Percentiles rank a stretch among this genome's conserved stretches.
These are phyloP conservation scores for Spiromastix sp. DNA, from an alignment of 2,329 filamentous ascomycete species.

Conservation along the genomic window DNA sequence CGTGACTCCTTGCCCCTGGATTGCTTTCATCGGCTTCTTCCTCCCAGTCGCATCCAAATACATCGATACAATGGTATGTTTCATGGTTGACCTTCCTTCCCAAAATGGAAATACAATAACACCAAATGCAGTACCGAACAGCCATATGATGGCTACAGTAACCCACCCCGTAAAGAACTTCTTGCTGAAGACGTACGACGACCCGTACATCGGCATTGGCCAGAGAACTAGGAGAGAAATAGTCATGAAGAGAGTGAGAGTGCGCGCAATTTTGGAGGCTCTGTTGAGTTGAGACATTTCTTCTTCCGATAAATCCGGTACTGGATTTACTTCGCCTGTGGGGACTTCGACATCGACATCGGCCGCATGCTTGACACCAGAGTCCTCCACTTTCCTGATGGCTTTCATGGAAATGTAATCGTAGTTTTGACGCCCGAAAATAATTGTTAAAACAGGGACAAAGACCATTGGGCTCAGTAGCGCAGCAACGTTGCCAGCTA, in stretches of 20 bases:
- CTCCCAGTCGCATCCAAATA: slow-evolving; percentile 46
- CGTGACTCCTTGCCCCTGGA: not conserved
- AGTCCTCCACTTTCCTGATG: slow-evolving; percentile 71
- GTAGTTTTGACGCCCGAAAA: slow-evolving; percentile 64
- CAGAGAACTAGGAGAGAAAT: slow-evolving; percentile 68
- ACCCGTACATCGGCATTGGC: slow-evolving; percentile 88
- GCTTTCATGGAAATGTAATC: slow-evolving; percentile 75
- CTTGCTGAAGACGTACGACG: slow-evolving; percentile 70
- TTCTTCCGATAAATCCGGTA: slow-evolving; percentile 28
- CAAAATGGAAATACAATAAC: slow-evolving; percentile 75
- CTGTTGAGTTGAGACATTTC: slow-evolving; percentile 43
- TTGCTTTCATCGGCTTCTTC: slow-evolving; percentile 13
- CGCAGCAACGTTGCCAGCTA: slow-evolving; percentile 76
- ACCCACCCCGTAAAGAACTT: slow-evolving; percentile 78
- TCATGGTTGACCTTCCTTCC: slow-evolving; percentile 62
- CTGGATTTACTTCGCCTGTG: slow-evolving; percentile 38
- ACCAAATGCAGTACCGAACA: slow-evolving; percentile 60
- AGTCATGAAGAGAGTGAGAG: slow-evolving; percentile 53
- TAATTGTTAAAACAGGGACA: slow-evolving; percentile 63
- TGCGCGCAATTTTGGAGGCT: slow-evolving; percentile 45
- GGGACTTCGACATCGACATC: slow-evolving; percentile 56
- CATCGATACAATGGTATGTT: slow-evolving; percentile 51
- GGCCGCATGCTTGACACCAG: slow-evolving; percentile 54
- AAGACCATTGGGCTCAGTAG: slow-evolving; percentile 67
- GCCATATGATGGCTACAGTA: slow-evolving; percentile 66